These are phyloP conservation scores for Powellomyces hirtus DNA, from an alignment of 192 early-diverging fungal species.

Conservation along the genomic window DNA sequence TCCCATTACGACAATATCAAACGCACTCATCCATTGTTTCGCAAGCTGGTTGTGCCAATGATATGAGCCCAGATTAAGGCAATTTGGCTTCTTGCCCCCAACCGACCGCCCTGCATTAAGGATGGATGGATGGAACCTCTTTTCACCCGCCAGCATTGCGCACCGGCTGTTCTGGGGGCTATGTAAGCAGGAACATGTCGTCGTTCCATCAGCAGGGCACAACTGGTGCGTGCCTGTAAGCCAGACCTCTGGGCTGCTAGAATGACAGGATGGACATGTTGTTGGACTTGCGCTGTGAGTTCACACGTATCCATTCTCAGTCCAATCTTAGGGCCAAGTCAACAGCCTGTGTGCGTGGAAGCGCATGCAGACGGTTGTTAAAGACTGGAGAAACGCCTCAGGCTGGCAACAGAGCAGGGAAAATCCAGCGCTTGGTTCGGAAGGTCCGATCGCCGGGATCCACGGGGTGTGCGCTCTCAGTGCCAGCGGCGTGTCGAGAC, in stretches of 20 bases:
- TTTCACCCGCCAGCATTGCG: too few species aligned
- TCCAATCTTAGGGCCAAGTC: slow-evolving; percentile 9
- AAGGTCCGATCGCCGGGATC: neutral
- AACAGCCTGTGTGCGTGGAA: slow-evolving; percentile 11
- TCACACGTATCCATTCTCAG: neutral
- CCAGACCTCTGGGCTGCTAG: slow-evolving; percentile 10
- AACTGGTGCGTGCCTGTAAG: slow-evolving; percentile 16
- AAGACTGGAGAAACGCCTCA: slow-evolving; percentile 13
- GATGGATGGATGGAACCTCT: too few species aligned
- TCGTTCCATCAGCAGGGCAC: neutral
- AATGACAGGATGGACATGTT: neutral
- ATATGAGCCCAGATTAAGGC: too few species aligned
- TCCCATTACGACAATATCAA: too few species aligned
- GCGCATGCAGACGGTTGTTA: slow-evolving; percentile 11
- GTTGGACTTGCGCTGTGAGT: neutral
- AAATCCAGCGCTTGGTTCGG: slow-evolving; percentile 9
- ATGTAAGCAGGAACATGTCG: neutral
- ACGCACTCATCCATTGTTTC: too few species aligned
- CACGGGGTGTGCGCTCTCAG: neutral
- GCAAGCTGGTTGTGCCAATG: too few species aligned
- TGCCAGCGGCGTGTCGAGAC: neutral
- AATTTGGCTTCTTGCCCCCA: too few species aligned
- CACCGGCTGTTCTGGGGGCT: too few species aligned
- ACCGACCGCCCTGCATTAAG: too few species aligned
- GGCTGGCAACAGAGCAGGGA: slow-evolving; percentile 27